These are phyloP conservation scores for Pezicula rhizophila DNA, from an alignment of 2,329 filamentous ascomycete genomes.

Conservation along the genomic window DNA sequence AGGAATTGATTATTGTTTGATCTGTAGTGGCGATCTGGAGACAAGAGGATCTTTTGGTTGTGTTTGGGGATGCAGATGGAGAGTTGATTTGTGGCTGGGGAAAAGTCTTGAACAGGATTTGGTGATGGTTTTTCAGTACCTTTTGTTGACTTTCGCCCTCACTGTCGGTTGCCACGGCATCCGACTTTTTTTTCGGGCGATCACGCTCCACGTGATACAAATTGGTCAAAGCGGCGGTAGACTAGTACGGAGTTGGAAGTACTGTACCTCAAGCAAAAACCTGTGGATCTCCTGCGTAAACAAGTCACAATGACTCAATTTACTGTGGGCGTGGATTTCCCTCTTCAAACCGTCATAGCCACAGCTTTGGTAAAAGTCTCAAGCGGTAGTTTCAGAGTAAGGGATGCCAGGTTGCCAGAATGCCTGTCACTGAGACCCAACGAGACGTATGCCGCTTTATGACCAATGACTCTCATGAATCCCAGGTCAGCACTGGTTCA, in stretches of 20 bases:
- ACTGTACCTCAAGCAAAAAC: background rate
- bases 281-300: background rate
- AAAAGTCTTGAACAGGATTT: background rate
- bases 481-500: too few relatives aligned
- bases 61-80: conserved; percentile 1
- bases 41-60: background rate
- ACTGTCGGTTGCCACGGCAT: too few relatives aligned
- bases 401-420: too few relatives aligned
- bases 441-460: too few relatives aligned
- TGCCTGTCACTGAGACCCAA: too few relatives aligned
- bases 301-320: background rate
- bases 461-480: too few relatives aligned
- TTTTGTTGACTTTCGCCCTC: background rate
- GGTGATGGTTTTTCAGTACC: background rate
- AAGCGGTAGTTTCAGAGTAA: too few relatives aligned
- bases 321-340: background rate
- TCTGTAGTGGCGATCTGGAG: conserved; percentile 2
- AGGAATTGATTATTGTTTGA: conserved; percentile 2
- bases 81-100: background rate
- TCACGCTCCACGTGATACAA: too few relatives aligned
- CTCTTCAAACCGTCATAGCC: background rate
- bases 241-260: too few relatives aligned
- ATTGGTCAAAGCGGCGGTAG: background rate
- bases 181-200: too few relatives aligned
- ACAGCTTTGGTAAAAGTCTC: too few relatives aligned